Base-by-base conservation (phyloP, 441 rosid genomes). In the Syzygium syzygioides region DNA sequence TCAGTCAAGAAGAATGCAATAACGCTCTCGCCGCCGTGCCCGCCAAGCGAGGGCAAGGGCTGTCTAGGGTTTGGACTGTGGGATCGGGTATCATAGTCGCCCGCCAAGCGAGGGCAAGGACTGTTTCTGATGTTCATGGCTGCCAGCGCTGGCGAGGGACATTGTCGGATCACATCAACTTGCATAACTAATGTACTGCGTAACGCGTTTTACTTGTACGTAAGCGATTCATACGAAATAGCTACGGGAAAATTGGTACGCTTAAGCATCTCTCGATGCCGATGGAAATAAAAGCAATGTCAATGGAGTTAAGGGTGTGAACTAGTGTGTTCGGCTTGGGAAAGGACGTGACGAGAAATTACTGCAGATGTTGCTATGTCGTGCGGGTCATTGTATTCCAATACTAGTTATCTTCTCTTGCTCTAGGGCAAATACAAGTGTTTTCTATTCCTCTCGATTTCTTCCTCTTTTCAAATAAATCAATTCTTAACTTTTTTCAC, bases 151-250 rank as follows among this genome's bases (percentile, higher is more conserved):
- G 11, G 30, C 64, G 28, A 59, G 64, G n/a, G 30, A 59, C n/a
- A 4, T 19, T 71, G 45, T 71, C 4, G 15, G 28, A 71, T 71
- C 50, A 71, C 50, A 71, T 71, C 50, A 71, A 71, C 80, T 41
- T 41, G 41, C 80, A 19, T 11, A 14, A 37, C 50, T 10, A 20
- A 37, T 7, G 25, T 48, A 37, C 37, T 37, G 37, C 4, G 15
- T 37, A 11, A 20, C 0, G 14, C 6, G 0, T 59, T 59, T 3
- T 3, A 59, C 26, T 7, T 59, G 64, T 59, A 26, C 26, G 0
- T 2, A 34, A 59, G 26, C 2, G 26, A 68, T 19, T 68, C 4
- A 6, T 34, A 10, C 25, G 17, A 19, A 71, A 23, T 5, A 23
- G 20, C 3, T 0, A 28, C 50, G 7, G 25, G 26, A 34, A 2